phyloP scores from a whole-genome alignment of 176 grass and related monocot species.

The bread wheat (Triticum aestivum) region DNA sequence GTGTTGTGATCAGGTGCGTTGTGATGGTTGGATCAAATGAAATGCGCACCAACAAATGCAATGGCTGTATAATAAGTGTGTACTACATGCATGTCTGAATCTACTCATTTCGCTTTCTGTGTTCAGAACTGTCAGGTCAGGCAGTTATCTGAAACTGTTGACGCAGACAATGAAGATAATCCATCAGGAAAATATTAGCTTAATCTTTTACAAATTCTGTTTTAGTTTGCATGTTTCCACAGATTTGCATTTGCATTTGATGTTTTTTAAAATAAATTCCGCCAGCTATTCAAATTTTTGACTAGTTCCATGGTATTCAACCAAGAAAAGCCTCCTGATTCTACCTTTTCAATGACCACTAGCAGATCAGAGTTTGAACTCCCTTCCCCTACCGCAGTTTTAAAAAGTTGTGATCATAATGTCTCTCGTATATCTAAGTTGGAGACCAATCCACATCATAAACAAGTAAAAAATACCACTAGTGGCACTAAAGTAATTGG shows the following conservation, averaged over 20 bases:
- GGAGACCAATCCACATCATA: slow-evolving; percentile 40
- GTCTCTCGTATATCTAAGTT: slow-evolving; percentile 7
- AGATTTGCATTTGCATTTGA: too few relatives aligned
- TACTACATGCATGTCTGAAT: not conserved
- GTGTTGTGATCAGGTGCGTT: not conserved
- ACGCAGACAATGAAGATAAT: not conserved
- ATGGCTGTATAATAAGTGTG: not conserved
- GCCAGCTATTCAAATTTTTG: not conserved
- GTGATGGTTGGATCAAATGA: not conserved
- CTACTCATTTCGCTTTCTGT: not conserved
- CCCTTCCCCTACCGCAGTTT: not conserved
- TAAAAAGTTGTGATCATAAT: not conserved
- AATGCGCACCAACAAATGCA: not conserved
- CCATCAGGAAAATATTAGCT: not conserved
- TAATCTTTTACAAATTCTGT: not conserved
- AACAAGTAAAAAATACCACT: not conserved
- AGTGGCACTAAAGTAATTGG: not conserved
- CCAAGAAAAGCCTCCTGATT: not conserved
- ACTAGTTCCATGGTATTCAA: not conserved
- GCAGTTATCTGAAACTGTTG: slow-evolving; percentile 3
- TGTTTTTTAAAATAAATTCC: not conserved
- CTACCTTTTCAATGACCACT: not conserved
- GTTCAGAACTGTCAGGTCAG: not conserved
- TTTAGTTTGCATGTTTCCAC: not conserved
- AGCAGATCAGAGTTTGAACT: not conserved